phyloP scores from a whole-genome alignment of 164 flowering plant genomes.

The Echeveria elegans region DNA sequence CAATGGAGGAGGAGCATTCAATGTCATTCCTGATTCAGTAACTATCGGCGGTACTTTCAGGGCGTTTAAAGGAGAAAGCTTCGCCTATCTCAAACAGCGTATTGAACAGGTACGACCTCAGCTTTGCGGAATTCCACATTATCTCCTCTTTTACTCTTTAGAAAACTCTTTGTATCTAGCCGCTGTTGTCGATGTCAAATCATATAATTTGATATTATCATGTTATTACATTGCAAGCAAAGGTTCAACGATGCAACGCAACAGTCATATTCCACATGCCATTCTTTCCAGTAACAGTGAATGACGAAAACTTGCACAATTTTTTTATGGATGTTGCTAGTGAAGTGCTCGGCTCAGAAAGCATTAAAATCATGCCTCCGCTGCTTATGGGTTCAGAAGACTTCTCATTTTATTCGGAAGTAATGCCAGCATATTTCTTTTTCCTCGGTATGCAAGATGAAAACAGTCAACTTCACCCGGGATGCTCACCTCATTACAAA shows the following conservation, averaged over 20 bases:
- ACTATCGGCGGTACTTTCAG: conserved; percentile 56
- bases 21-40: conserved; percentile 54
- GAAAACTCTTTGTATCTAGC: no score
- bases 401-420: conserved; percentile 27
- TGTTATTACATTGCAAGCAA: conserved; percentile 30
- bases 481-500: conserved; percentile 21
- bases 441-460: conserved; percentile 26
- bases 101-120: background rate
- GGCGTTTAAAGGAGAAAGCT: conserved; percentile 12
- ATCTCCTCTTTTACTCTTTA: background rate
- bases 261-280: conserved; percentile 20
- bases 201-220: background rate
- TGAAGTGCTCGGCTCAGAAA: conserved; percentile 22
- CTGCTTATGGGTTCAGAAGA: conserved; percentile 36
- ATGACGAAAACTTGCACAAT: conserved; percentile 23
- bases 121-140: background rate
- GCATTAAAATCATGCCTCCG: conserved; percentile 17
- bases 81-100: background rate
- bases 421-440: conserved; percentile 27
- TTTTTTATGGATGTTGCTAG: conserved; percentile 20
- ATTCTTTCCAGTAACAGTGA: conserved; percentile 19
- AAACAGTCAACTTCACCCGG: conserved; percentile 11
- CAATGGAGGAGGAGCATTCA: conserved; percentile 48
- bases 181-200: background rate
- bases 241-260: conserved; percentile 33